Conservation (phyloP, 1,284 basidiomycete genomes). For the Tausonia pullulans region DNA sequence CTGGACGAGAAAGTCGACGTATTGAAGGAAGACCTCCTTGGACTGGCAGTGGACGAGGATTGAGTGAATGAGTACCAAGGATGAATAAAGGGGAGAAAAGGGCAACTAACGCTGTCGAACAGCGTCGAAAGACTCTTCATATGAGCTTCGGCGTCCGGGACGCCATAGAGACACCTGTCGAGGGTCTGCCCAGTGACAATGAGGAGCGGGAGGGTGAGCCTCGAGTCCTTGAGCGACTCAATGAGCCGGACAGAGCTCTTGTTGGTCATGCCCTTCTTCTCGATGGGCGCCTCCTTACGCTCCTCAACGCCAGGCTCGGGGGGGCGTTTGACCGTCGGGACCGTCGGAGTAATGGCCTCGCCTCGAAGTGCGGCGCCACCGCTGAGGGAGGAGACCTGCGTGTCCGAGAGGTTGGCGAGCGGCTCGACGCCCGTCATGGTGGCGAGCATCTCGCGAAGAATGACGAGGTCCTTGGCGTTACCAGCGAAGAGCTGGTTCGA, state of each 20-base stretch:
- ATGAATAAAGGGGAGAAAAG: neutral
- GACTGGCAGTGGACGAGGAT: slow-evolving; percentile 25
- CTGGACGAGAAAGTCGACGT: slow-evolving; percentile 38
- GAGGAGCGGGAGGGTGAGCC: slow-evolving; percentile 66
- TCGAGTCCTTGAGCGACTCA: slow-evolving; percentile 55
- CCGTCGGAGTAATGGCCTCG: slow-evolving; percentile 50
- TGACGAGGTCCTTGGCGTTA: slow-evolving; percentile 78
- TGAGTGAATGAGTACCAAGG: neutral
- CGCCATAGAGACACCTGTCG: slow-evolving; percentile 62
- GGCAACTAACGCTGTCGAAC: slow-evolving; percentile 59
- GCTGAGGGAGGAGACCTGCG: slow-evolving; percentile 78
- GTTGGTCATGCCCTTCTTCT: slow-evolving; percentile 23
- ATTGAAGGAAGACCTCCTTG: slow-evolving; percentile 44
- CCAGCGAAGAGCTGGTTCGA: slow-evolving; percentile 77
- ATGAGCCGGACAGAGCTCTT: slow-evolving; percentile 39
- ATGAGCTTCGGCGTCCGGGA: slow-evolving; percentile 49
- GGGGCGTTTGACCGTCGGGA: slow-evolving; percentile 27
- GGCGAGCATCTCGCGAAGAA: slow-evolving; percentile 82
- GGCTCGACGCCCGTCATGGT: slow-evolving; percentile 94
- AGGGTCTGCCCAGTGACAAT: slow-evolving; percentile 80
- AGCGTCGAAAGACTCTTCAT: slow-evolving; percentile 73
- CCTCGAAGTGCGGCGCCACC: slow-evolving; percentile 77
- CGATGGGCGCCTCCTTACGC: slow-evolving; percentile 13
- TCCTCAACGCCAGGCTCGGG: slow-evolving; percentile 17
- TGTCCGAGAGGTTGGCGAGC: slow-evolving; percentile 73